These are phyloP conservation scores for Porpolomopsis calyptriformis DNA, from an alignment of 768 basidiomycete species.

Conservation along the genomic window DNA sequence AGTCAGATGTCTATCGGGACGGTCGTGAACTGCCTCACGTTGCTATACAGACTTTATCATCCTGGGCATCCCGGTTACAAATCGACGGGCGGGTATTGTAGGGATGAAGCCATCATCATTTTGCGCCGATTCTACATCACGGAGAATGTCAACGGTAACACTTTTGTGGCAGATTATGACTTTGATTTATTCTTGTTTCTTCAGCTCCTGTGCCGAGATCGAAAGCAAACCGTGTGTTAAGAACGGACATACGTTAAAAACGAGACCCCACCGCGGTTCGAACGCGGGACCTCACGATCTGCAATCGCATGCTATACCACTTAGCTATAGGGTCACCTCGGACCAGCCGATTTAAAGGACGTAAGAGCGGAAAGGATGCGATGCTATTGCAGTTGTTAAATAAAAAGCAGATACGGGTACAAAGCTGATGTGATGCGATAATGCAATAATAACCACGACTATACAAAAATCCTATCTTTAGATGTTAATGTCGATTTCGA, in stretches of 20 bases:
- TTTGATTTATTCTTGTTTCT: slow-evolving; percentile 10
- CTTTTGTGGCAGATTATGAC: background rate
- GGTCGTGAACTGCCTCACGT: background rate
- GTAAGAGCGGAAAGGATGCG: too few relatives aligned
- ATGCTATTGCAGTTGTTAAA: too few relatives aligned
- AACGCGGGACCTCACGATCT: slow-evolving; percentile 2
- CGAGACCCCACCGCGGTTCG: slow-evolving; percentile 1
- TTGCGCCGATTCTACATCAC: slow-evolving; percentile 85
- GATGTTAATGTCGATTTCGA: too few relatives aligned
- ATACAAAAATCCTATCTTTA: too few relatives aligned
- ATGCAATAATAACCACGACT: background rate
- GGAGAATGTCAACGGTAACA: slow-evolving; percentile 78
- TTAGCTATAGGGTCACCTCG: slow-evolving; percentile 1
- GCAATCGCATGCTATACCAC: slow-evolving; percentile 3
- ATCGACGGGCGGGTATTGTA: slow-evolving; percentile 64
- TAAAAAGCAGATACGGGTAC: too few relatives aligned
- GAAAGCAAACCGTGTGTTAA: slow-evolving; percentile 75
- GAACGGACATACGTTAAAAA: slow-evolving; percentile 51
- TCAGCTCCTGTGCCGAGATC: slow-evolving; percentile 85
- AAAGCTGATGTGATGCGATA: background rate
- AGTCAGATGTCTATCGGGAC: slow-evolving; percentile 15
- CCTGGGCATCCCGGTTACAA: slow-evolving; percentile 64
- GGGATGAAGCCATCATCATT: slow-evolving; percentile 82
- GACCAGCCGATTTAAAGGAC: background rate
- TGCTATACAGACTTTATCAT: slow-evolving; percentile 47